Evolutionary conservation across 1,284 basidiomycete genomes (phyloP), one percentile per base, ranked within the genome.

Genomic region (Microstroma glucosiphilum): DNA sequence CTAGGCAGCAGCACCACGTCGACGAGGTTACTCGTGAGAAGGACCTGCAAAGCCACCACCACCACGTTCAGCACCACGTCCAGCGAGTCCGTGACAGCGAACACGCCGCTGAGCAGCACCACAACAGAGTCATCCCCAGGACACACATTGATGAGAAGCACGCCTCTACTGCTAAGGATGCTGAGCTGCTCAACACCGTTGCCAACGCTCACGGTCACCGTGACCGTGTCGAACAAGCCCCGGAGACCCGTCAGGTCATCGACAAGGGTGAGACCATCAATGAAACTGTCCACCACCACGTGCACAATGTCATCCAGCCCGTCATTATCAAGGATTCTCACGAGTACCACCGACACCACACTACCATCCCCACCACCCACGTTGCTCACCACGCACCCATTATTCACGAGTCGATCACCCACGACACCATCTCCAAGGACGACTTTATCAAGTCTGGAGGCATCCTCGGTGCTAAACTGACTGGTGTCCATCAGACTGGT

Each of bases 301-400:
- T 80, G 41, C 76, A 78, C 72, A 78, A 80, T 69, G 69, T 80
- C 25, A 77, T 80, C 11, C 77, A 79, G 68, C 79, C 79, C 19
- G 67, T 77, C 60, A 72, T 80, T 30, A 63, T 77, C 69, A 72
- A 76, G 58, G 78, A 80, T 61, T 68, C 67, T 1, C 77, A 79
- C 69, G 76, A 78, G 67, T 71, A 76, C 71, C 71, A 76, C 69
- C 70, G 74, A 56, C 74, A 74, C 58, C 72, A 75, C 57, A 77
- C 75, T n/a, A 66, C 65, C 40, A 71, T 78, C 59, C 76, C 76
- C 40, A 74, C 70, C 53, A 66, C 68, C 53, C 64, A 71, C 43
- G 69, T 72, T 15, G 71, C 70, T 23, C 75, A 78, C 69, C 73
- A 77, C 67, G 76, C 76, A 43, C 78, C 76, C 63, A 79, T 77